Percentiles rank a stretch among this genome's conserved stretches.
phyloP scores from a whole-genome alignment of 106 monocot genomes.

The Apostasia ramifera region DNA sequence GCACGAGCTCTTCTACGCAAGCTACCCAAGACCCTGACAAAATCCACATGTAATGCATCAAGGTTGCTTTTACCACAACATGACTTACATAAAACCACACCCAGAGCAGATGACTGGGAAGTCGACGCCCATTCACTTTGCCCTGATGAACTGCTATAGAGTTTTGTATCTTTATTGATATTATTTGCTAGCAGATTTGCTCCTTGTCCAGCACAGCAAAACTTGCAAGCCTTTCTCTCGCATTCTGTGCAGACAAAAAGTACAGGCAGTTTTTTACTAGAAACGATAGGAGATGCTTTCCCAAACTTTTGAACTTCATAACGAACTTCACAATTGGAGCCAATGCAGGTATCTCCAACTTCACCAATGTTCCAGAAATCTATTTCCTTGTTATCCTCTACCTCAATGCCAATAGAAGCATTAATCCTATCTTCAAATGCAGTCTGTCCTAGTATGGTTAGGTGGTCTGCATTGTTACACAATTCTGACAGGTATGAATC shows the following conservation, averaged over 20 bases:
- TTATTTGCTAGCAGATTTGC: slow-evolving; percentile 47
- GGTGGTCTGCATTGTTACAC: slow-evolving; percentile 55
- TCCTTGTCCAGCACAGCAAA: slow-evolving; percentile 92
- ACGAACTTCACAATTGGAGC: slow-evolving; percentile 59
- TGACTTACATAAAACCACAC: slow-evolving; percentile 61
- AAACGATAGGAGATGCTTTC: slow-evolving; percentile 10
- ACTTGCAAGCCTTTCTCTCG: slow-evolving; percentile 61
- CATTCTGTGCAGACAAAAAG: slow-evolving; percentile 61
- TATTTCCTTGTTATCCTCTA: slow-evolving; percentile 22
- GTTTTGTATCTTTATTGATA: slow-evolving; percentile 59
- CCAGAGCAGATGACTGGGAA: slow-evolving; percentile 17
- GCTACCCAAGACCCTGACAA: slow-evolving; percentile 73
- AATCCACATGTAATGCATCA: slow-evolving; percentile 75
- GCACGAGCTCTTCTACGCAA: slow-evolving; percentile 59
- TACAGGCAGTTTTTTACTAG: slow-evolving; percentile 14
- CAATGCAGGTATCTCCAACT: slow-evolving; percentile 44
- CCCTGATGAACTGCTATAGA: slow-evolving; percentile 26
- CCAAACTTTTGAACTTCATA: slow-evolving; percentile 19
- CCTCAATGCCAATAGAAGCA: slow-evolving; percentile 81
- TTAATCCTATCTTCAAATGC: slow-evolving; percentile 67
- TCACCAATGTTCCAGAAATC: slow-evolving; percentile 91
- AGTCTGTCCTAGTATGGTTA: slow-evolving; percentile 66
- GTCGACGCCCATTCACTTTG: slow-evolving; percentile 26
- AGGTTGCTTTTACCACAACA: slow-evolving; percentile 61
- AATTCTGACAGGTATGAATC: slow-evolving; percentile 36